Base-by-base conservation (phyloP, 2,329 filamentous ascomycete genomes). In the Colletotrichum sojae region DNA sequence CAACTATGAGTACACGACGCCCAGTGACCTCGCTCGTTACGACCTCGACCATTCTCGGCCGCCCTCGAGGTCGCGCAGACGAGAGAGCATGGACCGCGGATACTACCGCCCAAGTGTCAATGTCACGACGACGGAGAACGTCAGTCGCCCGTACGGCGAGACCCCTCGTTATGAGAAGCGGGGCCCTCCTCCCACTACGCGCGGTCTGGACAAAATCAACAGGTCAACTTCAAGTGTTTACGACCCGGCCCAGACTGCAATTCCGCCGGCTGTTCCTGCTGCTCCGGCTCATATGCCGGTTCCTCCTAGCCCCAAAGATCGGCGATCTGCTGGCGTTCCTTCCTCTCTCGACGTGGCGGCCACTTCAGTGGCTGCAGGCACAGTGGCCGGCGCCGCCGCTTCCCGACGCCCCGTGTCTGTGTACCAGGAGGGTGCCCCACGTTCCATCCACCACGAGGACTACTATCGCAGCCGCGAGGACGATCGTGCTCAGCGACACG, bases 191-290 rank as follows among this genome's bases (percentile, higher is more conserved):
- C 91, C 91, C 5, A 88, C 90, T 5, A 92, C 89, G 3, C 85
- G 91, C 73, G 92, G 90, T 0, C 89, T 94, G 71, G 92, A 94
- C 73, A 92, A 89, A 79, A 88, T 93, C 71, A 88, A 88, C 73
- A 82, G 86, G 66, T 75, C 74, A 16, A 76, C 75, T 3, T 75
- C 79, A 2, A 76, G 78, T 6, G 54, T 80, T 6, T 88, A 88
- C 70, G 85, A 87, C 25, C 77, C 83, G 31, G 80, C 85, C 48
- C 83, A 85, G 58, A 80, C 85, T 75, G 82, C 86, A 16, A 78
- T 86, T 15, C 82, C 83, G 0, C 82, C 84, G 8, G 74, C 80
- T 27, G 83, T 68, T 9, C 71, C 68, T 48, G 61, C 18, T 76
- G 81, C 45, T 15, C 72, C 76, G 4, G 73, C 72, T 39, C 73